Evolutionary conservation across 2,329 filamentous ascomycete genomes (phyloP).

Genomic region (Plectosphaerella cucumerina): DNA sequence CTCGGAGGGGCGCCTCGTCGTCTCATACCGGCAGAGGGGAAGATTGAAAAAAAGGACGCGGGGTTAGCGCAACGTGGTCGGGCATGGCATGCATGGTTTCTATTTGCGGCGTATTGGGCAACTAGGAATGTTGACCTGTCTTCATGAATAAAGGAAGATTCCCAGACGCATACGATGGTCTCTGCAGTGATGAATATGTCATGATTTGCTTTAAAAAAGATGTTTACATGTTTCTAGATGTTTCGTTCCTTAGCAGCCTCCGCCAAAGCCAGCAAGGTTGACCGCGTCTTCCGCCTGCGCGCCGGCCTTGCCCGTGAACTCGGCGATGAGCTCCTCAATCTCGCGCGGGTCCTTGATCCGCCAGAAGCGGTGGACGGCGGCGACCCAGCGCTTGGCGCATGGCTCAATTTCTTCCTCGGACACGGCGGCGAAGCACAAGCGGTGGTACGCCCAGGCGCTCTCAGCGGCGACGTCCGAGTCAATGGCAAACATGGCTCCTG

Average conservation of each 20-base stretch:
- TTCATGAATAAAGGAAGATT: conserved; percentile 17
- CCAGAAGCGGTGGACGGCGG: conserved; percentile 73
- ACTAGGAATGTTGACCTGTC: conserved; percentile 16
- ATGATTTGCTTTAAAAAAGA: neutral
- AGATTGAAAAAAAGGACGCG: neutral
- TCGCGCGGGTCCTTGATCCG: conserved; percentile 61
- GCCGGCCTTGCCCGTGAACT: conserved; percentile 16
- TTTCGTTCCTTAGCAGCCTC: conserved; percentile 20
- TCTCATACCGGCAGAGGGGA: neutral
- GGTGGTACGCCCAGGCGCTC: conserved; percentile 66
- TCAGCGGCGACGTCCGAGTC: conserved; percentile 52
- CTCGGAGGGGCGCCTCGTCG: neutral
- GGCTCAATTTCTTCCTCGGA: conserved; percentile 62
- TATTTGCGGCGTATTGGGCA: conserved; percentile 15
- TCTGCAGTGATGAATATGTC: neutral
- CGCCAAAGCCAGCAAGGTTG: conserved; percentile 22
- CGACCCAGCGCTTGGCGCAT: conserved; percentile 60
- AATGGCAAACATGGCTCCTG: conserved; percentile 71
- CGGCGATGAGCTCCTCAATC: conserved; percentile 58
- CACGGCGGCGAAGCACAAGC: conserved; percentile 83
- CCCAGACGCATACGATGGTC: conserved; percentile 1
- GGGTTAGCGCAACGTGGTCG: conserved; percentile 7
- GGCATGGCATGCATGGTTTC: conserved; percentile 17
- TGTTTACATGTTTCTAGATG: conserved; percentile 5
- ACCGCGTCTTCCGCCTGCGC: conserved; percentile 17